Evolutionary conservation across 176 grass and related monocot genomes (phyloP), one percentile per base, ranked within the genome.

Genomic region (Ananas comosus): DNA sequence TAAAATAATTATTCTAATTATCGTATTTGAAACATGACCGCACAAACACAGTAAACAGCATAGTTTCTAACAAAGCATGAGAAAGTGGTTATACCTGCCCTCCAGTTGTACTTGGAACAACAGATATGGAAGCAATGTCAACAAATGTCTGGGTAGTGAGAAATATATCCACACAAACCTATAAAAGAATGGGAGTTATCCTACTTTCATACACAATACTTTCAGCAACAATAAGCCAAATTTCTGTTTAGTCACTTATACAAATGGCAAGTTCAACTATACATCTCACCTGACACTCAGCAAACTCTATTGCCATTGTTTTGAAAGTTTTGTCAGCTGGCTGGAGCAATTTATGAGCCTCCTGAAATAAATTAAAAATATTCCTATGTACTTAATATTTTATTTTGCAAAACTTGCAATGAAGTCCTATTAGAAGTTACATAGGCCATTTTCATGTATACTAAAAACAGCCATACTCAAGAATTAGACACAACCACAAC

Each of bases 121-220:
- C 82, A 51, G 84, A 87, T 79, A 96, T 80, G 2, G 91, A 96
- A 85, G 91, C 84, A 79, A 91, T 88, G 76, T 96, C 91, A 42
- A 88, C 82, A 76, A 75, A 96, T 10, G 82, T 73, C 67, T 96
- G 91, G 63, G 91, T 83, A n/a, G 84, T 91, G 58, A 96, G 85
- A 61, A 96, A 96, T 72, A 91, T 66, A 66, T 96, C 91, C 48
- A 91, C 87, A 71, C 82, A 96, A 71, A 96, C 91, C 91, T 96
- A 70, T 70, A 80, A 63, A 77, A 14, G 6, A 21, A 14, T 6
- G 14, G 19, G 4, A 78, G 64, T 11, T 51, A 65, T 58, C n/a
- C 77, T 22, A 61, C 7, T 61, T 61, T 22, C 56, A 61, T 42
- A 42, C 0, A 7, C 33, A 42, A 42, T 42, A 42, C 33, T 42